phyloP scores from a whole-genome alignment of 1,284 basidiomycete species.

The Ceratobasidium papillatum region DNA sequence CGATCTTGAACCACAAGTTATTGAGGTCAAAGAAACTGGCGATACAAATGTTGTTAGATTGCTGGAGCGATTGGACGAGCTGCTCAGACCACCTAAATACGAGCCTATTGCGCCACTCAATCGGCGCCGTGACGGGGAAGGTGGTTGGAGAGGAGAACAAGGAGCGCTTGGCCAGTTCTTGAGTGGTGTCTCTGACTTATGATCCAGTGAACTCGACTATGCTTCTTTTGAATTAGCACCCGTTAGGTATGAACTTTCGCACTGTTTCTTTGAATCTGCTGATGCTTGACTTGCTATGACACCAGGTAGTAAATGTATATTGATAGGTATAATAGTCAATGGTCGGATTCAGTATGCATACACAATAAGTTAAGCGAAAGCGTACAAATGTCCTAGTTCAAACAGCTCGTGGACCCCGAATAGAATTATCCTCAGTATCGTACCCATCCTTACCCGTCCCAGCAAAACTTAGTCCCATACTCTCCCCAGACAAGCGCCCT shows the following conservation, averaged over 20 bases:
- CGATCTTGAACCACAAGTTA: not conserved
- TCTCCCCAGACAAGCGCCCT: slow-evolving; percentile 24
- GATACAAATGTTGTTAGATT: not conserved
- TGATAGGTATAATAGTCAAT: not conserved
- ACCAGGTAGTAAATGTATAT: not conserved
- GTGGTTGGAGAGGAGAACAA: not conserved
- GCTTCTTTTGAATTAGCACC: too few species aligned
- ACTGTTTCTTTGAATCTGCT: too few species aligned
- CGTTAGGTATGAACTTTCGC: too few species aligned
- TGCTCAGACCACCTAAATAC: not conserved
- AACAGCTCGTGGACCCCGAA: not conserved
- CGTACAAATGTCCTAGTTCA: not conserved
- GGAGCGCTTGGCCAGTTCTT: not conserved
- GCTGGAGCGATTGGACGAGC: not conserved
- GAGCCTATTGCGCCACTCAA: not conserved
- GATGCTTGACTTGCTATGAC: not conserved
- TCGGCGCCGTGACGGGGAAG: not conserved
- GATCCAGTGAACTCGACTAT: not conserved
- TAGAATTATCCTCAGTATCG: slow-evolving; percentile 4
- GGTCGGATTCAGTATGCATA: not conserved
- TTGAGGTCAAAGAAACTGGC: not conserved
- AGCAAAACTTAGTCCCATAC: slow-evolving; percentile 12
- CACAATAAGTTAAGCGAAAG: slow-evolving; percentile 1
- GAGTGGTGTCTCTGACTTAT: not conserved
- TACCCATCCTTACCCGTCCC: slow-evolving; percentile 30